phyloP scores from a whole-genome alignment of 371 early-diverging fungal genomes.

The Mortierella sp. region DNA sequence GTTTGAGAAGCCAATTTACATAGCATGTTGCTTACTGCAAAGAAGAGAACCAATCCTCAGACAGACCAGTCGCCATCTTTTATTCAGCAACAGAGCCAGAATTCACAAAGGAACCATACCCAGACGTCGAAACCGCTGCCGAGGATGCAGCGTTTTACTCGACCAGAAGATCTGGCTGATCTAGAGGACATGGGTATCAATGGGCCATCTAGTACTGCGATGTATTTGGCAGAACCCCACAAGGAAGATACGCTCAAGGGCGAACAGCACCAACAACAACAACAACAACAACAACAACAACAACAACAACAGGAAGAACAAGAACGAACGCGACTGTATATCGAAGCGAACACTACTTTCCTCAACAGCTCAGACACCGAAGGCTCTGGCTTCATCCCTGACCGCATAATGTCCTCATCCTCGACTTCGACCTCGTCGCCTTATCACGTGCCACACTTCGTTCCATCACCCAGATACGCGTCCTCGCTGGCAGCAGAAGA shows the following conservation, averaged over 20 bases:
- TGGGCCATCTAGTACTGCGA: too few relatives aligned
- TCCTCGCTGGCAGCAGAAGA: conserved; percentile 24
- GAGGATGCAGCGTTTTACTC: conserved; percentile 32
- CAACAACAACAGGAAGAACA: too few relatives aligned
- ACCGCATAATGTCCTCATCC: neutral
- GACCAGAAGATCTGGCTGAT: conserved; percentile 28
- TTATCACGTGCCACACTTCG: neutral
- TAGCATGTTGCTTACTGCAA: too few relatives aligned
- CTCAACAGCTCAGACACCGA: conserved; percentile 42
- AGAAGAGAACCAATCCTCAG: neutral
- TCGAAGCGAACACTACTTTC: conserved; percentile 32
- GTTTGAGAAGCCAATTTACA: too few relatives aligned
- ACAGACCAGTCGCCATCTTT: neutral
- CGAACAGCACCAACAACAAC: neutral
- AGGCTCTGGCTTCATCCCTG: conserved; percentile 36
- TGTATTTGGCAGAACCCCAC: too few relatives aligned
- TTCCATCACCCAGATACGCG: neutral
- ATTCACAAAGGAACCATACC: neutral
- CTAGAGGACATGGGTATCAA: conserved; percentile 12
- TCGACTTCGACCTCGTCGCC: neutral
- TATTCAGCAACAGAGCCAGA: neutral
- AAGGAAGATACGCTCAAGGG: neutral
- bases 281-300: too few relatives aligned
- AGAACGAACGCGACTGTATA: conserved; percentile 20
- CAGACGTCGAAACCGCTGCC: neutral